Evolutionary conservation across 495 filamentous ascomycete species (phyloP), one percentile per base, ranked within the genome.

Genomic region (Penicillium cataractarum): DNA sequence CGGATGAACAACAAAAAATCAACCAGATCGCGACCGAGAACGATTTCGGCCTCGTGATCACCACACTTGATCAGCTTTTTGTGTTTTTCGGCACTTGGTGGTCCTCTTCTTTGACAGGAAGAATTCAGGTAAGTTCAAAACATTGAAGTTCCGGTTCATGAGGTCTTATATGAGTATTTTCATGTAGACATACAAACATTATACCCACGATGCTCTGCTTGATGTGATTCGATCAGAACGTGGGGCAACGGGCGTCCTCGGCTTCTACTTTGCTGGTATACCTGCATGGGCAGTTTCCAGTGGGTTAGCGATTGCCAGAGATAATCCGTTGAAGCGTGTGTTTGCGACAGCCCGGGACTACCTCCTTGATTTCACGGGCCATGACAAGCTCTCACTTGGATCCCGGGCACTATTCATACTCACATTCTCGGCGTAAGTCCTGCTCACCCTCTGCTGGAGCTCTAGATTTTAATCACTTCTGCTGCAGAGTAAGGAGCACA

Each of bases 41-140:
- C 67, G 80, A 82, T 42, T 77, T 80, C 57, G 82, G 82, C n/a
- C 60, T 84, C 55, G 69, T 78, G 24, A 79, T 85, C 57, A 73
- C 74, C 24, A 78, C 78, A 4, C 42, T 77, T 52, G 77, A 83
- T 62, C 73, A 76, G 22, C 62, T 76, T 10, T 71, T 81, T 6
- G 66, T 77, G 6, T 79, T 81, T 48, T 66, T 77, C 55, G 74
- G 78, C 22, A 76, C 74, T 17, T 78, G 77, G 76, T 82, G 76
- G 74, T 72, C 77, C 7, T 72, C 70, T 10, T 78, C 78, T 44
- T 68, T 84, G 13, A 74, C 75, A 53, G 70, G 76, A 15, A 71
- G 82, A 48, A 66, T 86, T 54, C 78, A 82, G 78, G 83, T 83
- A 69, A 72, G 69, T 54, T n/a, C 35, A 19, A 10, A 12, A 8